Percentiles rank a stretch among this genome's conserved stretches.
Evolutionary conservation across 2,329 filamentous ascomycete species (phyloP).

Genomic region (Colletotrichum higginsianum): DNA sequence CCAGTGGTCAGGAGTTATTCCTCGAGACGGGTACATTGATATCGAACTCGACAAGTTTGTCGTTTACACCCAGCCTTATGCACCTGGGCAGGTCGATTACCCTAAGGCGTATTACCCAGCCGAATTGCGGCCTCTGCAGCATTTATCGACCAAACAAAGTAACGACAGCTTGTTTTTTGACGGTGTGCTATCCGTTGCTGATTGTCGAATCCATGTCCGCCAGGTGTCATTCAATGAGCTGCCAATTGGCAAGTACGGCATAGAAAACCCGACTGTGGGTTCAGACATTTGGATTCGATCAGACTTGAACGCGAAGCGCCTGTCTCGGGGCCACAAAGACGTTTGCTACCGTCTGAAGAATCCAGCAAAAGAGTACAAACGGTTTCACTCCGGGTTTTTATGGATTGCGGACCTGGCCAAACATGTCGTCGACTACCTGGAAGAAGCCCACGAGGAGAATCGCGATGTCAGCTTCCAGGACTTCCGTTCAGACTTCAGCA

Average conservation of each 20-base stretch:
- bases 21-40: conserved; percentile 55
- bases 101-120: conserved; percentile 44
- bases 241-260: conserved; percentile 77
- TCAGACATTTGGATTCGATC: conserved; percentile 77
- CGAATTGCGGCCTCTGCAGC: conserved; percentile 71
- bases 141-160: conserved; percentile 51
- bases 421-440: conserved; percentile 78
- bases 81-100: conserved; percentile 44
- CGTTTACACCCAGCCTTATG: conserved; percentile 63
- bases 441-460: conserved; percentile 47
- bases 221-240: conserved; percentile 69
- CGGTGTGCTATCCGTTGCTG: conserved; percentile 67
- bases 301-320: conserved; percentile 50
- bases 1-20: conserved; percentile 4
- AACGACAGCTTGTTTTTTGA: conserved; percentile 66
- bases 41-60: conserved; percentile 71
- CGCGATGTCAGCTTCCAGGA: conserved; percentile 63
- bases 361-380: conserved; percentile 72
- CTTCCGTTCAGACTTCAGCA: conserved; percentile 71
- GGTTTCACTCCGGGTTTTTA: conserved; percentile 74
- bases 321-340: conserved; percentile 28
- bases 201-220: conserved; percentile 65
- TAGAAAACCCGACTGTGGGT: conserved; percentile 60
- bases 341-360: conserved; percentile 76
- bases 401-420: conserved; percentile 82